Conservation (phyloP, 2,329 filamentous ascomycete species). For the Phoma sp. region DNA sequence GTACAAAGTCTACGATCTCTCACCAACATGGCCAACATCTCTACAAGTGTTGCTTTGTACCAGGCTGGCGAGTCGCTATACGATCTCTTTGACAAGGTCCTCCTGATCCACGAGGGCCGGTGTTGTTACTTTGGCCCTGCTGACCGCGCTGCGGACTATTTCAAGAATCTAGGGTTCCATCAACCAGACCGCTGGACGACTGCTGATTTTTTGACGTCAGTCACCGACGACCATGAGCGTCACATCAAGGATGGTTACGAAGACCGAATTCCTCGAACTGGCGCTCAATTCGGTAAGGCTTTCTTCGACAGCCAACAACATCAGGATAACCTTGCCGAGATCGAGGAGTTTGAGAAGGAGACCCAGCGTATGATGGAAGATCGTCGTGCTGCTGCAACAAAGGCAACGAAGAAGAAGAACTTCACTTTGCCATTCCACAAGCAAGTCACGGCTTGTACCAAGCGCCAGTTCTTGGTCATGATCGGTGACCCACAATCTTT, state of each 20-base stretch:
- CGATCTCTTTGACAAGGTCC: slow-evolving; percentile 49
- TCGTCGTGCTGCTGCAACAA: slow-evolving; percentile 38
- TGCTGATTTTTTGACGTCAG: slow-evolving; percentile 74
- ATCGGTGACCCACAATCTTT: slow-evolving; percentile 60
- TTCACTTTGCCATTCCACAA: slow-evolving; percentile 48
- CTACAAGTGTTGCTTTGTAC: slow-evolving; percentile 73
- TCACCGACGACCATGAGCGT: slow-evolving; percentile 68
- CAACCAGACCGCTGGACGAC: slow-evolving; percentile 71
- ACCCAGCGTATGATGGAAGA: slow-evolving; percentile 40
- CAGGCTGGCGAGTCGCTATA: slow-evolving; percentile 62
- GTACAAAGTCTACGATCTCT: slow-evolving; percentile 69
- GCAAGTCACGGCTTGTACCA: slow-evolving; percentile 50
- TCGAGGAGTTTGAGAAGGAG: slow-evolving; percentile 49
- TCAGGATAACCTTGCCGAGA: slow-evolving; percentile 48
- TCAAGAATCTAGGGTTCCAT: slow-evolving; percentile 70
- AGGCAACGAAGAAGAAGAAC: slow-evolving; percentile 51
- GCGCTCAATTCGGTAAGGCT: slow-evolving; percentile 61
- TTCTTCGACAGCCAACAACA: slow-evolving; percentile 48
- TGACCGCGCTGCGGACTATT: slow-evolving; percentile 67
- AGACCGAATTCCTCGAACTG: slow-evolving; percentile 61
- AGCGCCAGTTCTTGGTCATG: slow-evolving; percentile 58
- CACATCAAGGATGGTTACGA: slow-evolving; percentile 64
- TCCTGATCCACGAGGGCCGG: slow-evolving; percentile 50
- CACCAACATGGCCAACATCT: slow-evolving; percentile 67
- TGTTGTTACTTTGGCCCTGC: slow-evolving; percentile 68